Conservation (phyloP, 306 rosid genomes). For the Trifolium subterraneum region DNA sequence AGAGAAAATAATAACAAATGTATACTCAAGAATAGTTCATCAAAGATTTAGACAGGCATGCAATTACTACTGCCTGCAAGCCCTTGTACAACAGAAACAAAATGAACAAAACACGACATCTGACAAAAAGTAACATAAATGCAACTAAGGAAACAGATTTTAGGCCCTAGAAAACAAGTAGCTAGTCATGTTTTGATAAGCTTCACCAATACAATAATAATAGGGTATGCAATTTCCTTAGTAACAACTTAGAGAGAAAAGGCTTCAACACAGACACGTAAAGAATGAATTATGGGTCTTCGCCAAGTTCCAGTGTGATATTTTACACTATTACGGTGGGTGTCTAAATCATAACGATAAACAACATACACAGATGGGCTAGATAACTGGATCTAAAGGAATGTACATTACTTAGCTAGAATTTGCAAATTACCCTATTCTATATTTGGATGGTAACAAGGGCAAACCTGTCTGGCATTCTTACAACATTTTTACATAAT, state of each 20-base stretch:
- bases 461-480: slow-evolving; percentile 8
- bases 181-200: slow-evolving; percentile 4
- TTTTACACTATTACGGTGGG: neutral
- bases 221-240: neutral
- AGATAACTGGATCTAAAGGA: neutral
- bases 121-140: neutral
- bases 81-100: neutral
- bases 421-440: neutral
- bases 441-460: slow-evolving; percentile 4
- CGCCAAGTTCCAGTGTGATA: neutral
- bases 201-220: neutral
- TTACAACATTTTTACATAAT: neutral
- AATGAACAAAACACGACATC: neutral
- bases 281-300: neutral
- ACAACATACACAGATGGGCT: neutral
- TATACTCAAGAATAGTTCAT: neutral
- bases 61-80: neutral
- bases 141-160: neutral
- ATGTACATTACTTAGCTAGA: slow-evolving; percentile 7
- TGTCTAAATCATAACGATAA: neutral
- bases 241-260: neutral
- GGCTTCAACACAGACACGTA: neutral
- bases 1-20: neutral
- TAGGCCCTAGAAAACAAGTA: slow-evolving; percentile 2
- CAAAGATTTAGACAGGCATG: neutral